phyloP scores from a whole-genome alignment of 2,329 filamentous ascomycete species.

The Pseudogymnoascus sp. region DNA sequence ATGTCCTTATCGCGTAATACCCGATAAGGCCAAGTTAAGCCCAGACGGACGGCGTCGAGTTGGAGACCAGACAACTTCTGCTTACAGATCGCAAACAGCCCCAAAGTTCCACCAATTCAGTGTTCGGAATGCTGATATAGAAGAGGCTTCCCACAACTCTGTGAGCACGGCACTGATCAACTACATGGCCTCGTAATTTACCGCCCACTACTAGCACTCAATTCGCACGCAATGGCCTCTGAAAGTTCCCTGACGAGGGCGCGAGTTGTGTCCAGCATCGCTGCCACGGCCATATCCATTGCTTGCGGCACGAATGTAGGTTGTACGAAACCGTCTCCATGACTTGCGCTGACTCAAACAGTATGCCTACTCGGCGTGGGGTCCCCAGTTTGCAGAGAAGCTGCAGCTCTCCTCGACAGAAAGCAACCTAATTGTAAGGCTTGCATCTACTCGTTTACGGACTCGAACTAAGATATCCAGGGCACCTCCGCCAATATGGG shows the following conservation, averaged over 20 bases:
- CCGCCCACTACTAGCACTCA: not conserved
- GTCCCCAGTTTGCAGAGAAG: slow-evolving; percentile 83
- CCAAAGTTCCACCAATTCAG: not conserved
- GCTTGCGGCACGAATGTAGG: slow-evolving; percentile 89
- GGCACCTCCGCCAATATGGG: slow-evolving; percentile 76
- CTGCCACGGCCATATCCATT: slow-evolving; percentile 74
- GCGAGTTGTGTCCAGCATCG: slow-evolving; percentile 73
- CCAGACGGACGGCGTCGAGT: not conserved
- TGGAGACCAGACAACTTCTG: not conserved
- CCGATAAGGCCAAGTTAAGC: slow-evolving; percentile 2
- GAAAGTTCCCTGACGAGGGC: slow-evolving; percentile 48
- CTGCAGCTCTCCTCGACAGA: slow-evolving; percentile 85
- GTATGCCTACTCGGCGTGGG: slow-evolving; percentile 99
- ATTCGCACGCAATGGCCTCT: slow-evolving; percentile 31
- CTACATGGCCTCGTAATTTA: slow-evolving; percentile 6
- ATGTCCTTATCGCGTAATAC: slow-evolving; percentile 10
- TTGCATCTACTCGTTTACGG: slow-evolving; percentile 7
- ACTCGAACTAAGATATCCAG: slow-evolving; percentile 31
- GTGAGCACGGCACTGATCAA: not conserved
- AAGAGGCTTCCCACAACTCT: not conserved
- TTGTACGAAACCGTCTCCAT: slow-evolving; percentile 12
- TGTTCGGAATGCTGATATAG: not conserved
- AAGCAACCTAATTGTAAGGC: slow-evolving; percentile 75
- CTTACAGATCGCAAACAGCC: not conserved
- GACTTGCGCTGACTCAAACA: slow-evolving; percentile 34